Evolutionary conservation across 208 protist genomes (phyloP), one percentile per base, ranked within the genome.

Genomic region (Trypanosomatidae sp.): DNA sequence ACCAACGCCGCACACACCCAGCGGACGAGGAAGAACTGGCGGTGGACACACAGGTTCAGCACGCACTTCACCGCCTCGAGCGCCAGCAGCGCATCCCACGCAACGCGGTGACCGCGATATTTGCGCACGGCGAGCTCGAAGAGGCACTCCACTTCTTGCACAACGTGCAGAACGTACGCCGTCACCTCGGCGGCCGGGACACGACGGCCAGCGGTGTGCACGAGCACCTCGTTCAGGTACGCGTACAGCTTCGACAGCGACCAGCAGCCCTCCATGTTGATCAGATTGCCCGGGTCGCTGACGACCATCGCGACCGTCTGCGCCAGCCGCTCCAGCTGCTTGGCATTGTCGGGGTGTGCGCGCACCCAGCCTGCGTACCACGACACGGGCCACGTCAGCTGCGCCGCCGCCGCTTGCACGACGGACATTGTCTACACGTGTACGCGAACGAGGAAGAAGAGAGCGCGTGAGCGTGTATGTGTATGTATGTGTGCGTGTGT

Each of bases 281-380:
- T 51, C 10, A 92, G 52, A 53, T 85, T 74, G 1, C 33, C 35
- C 2, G 71, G 78, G 48, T 87, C 62, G n/a, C 53, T 66, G 13
- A 75, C 37, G 10, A 92, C 40, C 37, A 88, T 56, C 6, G 70
- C 59, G 15, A 79, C 48, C 43, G 72, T 74, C 28, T 70, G 69
- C 11, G 66, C 67, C 11, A 92, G 50, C 26, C 75, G 71, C 50
- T 88, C 77, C 10, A 92, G 57, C 35, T 57, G 66, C 1, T 32
- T 25, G 1, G 72, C 72, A 39, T 70, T 77, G n/a, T 87, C 75
- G 6, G 42, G 49, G 48, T 88, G 81, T 6, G 53, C 37, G n/a
- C 78, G 72, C 3, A 88, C 78, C 84, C 84, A 92, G 16, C 53
- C 44, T 3, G 62, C 53, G 52, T 92, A 92, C 43, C 50, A 62